Conservation (phyloP, 768 basidiomycete species). For the Ramaria rubella region DNA sequence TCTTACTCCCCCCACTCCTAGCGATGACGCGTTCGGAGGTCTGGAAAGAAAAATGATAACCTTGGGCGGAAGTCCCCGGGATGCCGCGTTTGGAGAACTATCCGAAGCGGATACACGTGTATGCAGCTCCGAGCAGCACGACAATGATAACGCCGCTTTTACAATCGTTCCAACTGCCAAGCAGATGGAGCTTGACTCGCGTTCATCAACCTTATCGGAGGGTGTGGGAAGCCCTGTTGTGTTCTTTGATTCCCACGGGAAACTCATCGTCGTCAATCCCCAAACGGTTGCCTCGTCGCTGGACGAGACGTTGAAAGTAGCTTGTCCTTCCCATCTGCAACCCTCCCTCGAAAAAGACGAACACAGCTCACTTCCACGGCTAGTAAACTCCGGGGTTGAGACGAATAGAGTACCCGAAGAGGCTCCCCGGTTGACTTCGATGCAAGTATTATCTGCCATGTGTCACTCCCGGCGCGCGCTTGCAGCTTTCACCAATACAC, state of each 20-base stretch:
- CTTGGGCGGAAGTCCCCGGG: not conserved
- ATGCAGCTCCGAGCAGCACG: not conserved
- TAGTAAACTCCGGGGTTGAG: not conserved
- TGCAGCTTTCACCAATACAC: conserved; percentile 36
- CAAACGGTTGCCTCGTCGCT: not conserved
- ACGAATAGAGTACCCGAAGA: not conserved
- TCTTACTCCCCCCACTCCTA: not conserved
- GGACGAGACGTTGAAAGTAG: not conserved
- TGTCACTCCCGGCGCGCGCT: conserved; percentile 44
- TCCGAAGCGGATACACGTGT: not conserved
- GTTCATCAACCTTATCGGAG: not conserved
- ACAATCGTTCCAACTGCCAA: not conserved
- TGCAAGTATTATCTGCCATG: conserved; percentile 37
- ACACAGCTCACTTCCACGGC: not conserved
- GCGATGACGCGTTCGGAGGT: not conserved
- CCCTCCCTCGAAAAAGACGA: conserved; percentile 4
- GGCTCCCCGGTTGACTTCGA: not conserved
- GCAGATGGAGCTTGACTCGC: not conserved
- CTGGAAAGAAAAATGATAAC: not conserved
- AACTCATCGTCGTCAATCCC: not conserved
- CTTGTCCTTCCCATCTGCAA: no score
- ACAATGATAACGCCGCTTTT: not conserved
- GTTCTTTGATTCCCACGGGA: not conserved
- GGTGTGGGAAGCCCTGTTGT: not conserved
- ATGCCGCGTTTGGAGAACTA: not conserved